phyloP scores from a whole-genome alignment of 495 filamentous ascomycete genomes.

The Glarea lozoyensis region DNA sequence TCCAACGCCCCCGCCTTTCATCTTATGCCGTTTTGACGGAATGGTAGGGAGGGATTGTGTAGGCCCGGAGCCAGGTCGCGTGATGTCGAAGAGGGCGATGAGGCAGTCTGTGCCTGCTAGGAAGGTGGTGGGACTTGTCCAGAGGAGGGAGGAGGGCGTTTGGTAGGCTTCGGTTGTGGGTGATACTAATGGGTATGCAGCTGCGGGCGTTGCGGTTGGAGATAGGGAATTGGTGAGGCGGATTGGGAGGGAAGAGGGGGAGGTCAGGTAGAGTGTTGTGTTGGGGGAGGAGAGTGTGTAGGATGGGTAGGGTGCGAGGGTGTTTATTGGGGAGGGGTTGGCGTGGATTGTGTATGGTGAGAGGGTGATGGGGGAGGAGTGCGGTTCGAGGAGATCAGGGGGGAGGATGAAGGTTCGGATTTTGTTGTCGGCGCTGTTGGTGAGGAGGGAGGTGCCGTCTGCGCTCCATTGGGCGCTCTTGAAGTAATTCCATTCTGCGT shows the following conservation, averaged over 20 bases:
- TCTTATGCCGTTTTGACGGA: constrained; percentile 60
- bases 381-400: constrained; percentile 54
- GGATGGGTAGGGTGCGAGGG: constrained; percentile 62
- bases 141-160: constrained; percentile 66
- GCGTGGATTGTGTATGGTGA: constrained; percentile 49
- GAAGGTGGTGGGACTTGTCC: constrained; percentile 51
- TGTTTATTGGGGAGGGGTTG: constrained; percentile 61
- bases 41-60: constrained; percentile 58
- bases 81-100: constrained; percentile 71
- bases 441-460: constrained; percentile 75
- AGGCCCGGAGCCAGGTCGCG: constrained; percentile 55
- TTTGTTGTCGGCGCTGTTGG: constrained; percentile 58
- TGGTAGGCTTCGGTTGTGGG: constrained; percentile 72
- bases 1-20: constrained; percentile 61
- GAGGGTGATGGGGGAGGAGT: constrained; percentile 37
- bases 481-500: constrained; percentile 37
- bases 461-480: constrained; percentile 61
- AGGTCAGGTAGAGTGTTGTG: constrained; percentile 61
- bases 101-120: constrained; percentile 66
- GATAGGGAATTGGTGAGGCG: constrained; percentile 43
- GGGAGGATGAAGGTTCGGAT: constrained; percentile 69
- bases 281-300: constrained; percentile 56
- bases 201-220: constrained; percentile 32
- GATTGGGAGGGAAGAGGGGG: constrained; percentile 64
- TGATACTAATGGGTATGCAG: constrained; percentile 63